Conservation (phyloP, 176 grass and related monocot species). For the Elaeis guineensis region DNA sequence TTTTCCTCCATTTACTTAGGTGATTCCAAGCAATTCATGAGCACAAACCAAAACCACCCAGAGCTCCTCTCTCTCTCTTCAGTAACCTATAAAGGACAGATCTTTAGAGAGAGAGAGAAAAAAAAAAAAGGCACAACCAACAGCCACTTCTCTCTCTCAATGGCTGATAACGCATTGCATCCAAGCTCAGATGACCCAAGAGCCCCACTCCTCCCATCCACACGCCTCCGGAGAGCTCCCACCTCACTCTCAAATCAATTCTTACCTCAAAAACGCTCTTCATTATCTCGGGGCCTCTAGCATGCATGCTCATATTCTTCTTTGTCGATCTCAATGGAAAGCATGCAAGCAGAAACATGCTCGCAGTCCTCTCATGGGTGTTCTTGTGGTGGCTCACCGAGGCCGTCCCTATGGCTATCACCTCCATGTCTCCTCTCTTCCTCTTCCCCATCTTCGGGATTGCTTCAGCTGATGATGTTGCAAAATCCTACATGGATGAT, state of each 20-base stretch:
- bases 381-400: conserved; percentile 20
- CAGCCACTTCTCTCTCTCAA: neutral
- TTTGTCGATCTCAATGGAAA: conserved; percentile 37
- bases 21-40: no score
- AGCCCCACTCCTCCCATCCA: conserved; percentile 36
- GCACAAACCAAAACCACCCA: no score
- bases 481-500: conserved; percentile 18
- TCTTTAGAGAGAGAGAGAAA: no score
- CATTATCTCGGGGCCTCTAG: conserved; percentile 44
- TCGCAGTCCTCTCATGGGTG: conserved; percentile 16
- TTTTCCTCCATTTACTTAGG: no score
- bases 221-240: neutral
- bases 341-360: conserved; percentile 62
- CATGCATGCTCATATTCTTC: conserved; percentile 33
- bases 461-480: neutral
- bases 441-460: conserved; percentile 18
- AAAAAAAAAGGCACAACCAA: no score
- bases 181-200: neutral
- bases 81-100: no score
- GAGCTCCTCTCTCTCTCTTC: no score
- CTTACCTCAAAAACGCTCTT: conserved; percentile 32
- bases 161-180: conserved; percentile 17
- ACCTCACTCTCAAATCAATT: conserved; percentile 16
- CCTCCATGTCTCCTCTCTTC: conserved; percentile 17
- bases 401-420: conserved; percentile 7